These are phyloP conservation scores for Sclerotinia sclerotiorum DNA, from an alignment of 2,329 filamentous ascomycete species.

Conservation along the genomic window DNA sequence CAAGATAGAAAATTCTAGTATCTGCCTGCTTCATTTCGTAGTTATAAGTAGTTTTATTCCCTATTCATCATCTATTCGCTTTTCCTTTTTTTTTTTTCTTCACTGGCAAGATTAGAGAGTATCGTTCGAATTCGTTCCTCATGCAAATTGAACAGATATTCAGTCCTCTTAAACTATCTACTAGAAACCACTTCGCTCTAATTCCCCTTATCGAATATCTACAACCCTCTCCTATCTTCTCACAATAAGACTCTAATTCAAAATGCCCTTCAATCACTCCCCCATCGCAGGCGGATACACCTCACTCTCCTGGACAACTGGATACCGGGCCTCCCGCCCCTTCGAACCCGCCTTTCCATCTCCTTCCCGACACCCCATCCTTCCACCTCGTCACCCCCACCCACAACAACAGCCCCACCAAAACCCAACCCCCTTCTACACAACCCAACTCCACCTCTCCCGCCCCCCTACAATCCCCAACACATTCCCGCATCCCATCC, in stretches of 20 bases:
- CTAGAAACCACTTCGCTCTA: background rate
- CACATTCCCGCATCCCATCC: background rate
- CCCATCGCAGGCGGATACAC: background rate
- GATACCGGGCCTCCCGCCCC: background rate
- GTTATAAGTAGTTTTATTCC: background rate
- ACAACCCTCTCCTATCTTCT: background rate
- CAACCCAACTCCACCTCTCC: background rate
- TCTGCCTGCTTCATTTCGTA: background rate
- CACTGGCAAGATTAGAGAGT: background rate
- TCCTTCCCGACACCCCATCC: background rate
- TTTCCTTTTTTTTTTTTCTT: background rate
- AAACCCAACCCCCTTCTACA: background rate
- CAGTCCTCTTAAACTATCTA: background rate
- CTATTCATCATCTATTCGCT: background rate
- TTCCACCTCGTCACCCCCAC: accelerated
- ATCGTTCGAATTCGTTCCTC: background rate
- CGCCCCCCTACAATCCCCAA: background rate
- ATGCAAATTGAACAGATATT: background rate
- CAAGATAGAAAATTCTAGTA: background rate
- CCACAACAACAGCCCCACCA: too few species aligned
- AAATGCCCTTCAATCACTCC: background rate
- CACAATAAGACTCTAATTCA: background rate
- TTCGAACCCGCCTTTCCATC: background rate
- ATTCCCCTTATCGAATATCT: background rate
- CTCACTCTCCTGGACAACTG: background rate